Conservation (phyloP, 2,329 filamentous ascomycete genomes). For the Phaeomoniella chlamydospora region DNA sequence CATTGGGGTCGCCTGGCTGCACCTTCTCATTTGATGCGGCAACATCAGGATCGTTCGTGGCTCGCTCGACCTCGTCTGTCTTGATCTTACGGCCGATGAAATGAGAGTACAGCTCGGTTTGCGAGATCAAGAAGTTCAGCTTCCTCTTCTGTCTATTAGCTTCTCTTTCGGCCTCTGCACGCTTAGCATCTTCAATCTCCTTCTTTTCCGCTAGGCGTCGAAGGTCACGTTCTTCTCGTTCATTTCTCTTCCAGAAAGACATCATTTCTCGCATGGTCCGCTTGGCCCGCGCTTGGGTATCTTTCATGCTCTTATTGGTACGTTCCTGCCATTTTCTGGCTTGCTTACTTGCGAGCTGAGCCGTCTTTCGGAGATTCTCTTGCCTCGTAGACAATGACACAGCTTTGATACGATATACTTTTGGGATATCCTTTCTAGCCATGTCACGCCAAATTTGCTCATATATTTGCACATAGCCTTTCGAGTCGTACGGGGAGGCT, state of each 20-base stretch:
- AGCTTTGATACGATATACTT: constrained; percentile 76
- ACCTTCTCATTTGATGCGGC: constrained; percentile 26
- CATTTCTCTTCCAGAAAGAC: constrained; percentile 98
- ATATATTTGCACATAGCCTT: constrained; percentile 92
- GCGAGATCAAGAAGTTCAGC: constrained; percentile 97
- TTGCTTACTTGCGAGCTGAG: constrained; percentile 90
- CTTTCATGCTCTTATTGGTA: constrained; percentile 97
- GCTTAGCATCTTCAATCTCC: constrained; percentile 90
- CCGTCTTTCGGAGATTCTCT: constrained; percentile 96
- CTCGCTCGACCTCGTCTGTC: constrained; percentile 84
- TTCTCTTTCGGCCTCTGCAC: constrained; percentile 93
- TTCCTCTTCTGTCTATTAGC: constrained; percentile 95
- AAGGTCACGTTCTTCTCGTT: constrained; percentile 88
- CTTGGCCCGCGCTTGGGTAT: constrained; percentile 91
- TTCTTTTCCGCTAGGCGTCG: constrained; percentile 89
- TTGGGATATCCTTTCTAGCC: constrained; percentile 82
- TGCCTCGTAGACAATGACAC: constrained; percentile 75
- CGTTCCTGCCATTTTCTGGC: constrained; percentile 93
- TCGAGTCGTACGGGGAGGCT: constrained; percentile 62
- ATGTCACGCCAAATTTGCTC: constrained; percentile 96
- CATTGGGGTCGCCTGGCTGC: constrained; percentile 16
- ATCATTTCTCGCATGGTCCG: constrained; percentile 99
- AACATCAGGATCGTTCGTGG: constrained; percentile 67
- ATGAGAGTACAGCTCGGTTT: constrained; percentile 97
- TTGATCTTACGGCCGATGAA: constrained; percentile 99